Percentiles rank a stretch among this genome's conserved stretches.
Conservation (phyloP, 306 rosid species). For the Carpinus fangiana region DNA sequence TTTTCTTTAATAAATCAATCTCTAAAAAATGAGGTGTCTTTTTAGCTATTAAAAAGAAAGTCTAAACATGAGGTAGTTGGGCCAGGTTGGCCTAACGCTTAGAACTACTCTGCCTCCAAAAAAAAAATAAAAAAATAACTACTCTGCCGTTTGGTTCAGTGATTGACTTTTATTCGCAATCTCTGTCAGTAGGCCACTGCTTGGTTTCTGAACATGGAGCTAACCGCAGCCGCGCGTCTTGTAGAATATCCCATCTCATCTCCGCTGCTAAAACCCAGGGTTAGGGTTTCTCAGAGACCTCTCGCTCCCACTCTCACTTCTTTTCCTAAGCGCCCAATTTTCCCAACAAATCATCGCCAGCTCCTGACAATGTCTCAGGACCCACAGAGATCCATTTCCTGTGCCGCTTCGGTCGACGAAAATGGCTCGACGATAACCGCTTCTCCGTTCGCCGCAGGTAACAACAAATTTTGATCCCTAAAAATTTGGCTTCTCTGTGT, state of each 20-base stretch:
- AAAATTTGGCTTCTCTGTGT: background rate
- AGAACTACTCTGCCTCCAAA: too few species aligned
- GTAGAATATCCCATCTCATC: constrained; percentile 35
- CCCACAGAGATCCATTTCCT: constrained; percentile 28
- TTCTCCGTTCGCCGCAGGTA: constrained; percentile 53
- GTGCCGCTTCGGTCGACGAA: constrained; percentile 41
- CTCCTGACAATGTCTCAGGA: constrained; percentile 30
- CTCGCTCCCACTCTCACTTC: constrained; percentile 8
- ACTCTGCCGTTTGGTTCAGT: too few species aligned
- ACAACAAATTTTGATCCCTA: constrained; percentile 5
- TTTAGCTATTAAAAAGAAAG: too few species aligned
- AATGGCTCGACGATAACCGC: constrained; percentile 42
- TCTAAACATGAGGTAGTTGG: too few species aligned
- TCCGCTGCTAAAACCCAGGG: constrained; percentile 42
- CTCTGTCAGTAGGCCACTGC: background rate
- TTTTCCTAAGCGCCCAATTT: constrained; percentile 26
- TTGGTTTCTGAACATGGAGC: constrained; percentile 44
- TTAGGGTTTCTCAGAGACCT: constrained; percentile 35
- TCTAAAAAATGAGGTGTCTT: too few species aligned
- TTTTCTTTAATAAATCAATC: too few species aligned
- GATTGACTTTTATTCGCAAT: background rate
- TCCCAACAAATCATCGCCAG: constrained; percentile 28
- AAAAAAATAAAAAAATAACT: too few species aligned
- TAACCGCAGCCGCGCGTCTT: constrained; percentile 45
- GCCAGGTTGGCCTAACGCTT: too few species aligned